Evolutionary conservation across 2,329 filamentous ascomycete species (phyloP).

Genomic region (Aspergillus cejpii): DNA sequence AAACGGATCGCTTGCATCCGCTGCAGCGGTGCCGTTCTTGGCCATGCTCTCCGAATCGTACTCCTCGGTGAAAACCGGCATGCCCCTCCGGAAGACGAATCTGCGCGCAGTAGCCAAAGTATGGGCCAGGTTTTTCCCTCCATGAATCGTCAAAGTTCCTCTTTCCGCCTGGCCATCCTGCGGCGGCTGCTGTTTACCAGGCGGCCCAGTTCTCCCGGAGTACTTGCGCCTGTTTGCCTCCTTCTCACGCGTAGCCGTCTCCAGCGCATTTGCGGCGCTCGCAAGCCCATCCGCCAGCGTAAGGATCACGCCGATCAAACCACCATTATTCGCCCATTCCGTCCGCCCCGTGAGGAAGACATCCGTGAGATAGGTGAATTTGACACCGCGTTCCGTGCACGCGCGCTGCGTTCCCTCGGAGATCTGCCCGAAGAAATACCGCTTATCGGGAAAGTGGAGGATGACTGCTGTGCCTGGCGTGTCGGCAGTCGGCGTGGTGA

Average conservation of each 20-base stretch:
- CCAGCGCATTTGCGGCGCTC: slow-evolving; percentile 42
- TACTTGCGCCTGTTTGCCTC: slow-evolving; percentile 20
- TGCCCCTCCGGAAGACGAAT: slow-evolving; percentile 79
- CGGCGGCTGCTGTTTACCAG: slow-evolving; percentile 23
- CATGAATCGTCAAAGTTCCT: slow-evolving; percentile 60
- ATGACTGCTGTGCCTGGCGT: slow-evolving; percentile 72
- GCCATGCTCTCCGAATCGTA: slow-evolving; percentile 40
- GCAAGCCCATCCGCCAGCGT: slow-evolving; percentile 66
- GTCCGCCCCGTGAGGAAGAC: slow-evolving; percentile 76
- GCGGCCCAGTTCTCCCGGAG: slow-evolving; percentile 14
- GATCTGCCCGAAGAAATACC: slow-evolving; percentile 79
- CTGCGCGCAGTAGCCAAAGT: slow-evolving; percentile 72
- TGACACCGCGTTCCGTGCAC: slow-evolving; percentile 60
- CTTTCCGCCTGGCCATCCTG: slow-evolving; percentile 25
- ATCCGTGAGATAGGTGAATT: slow-evolving; percentile 61
- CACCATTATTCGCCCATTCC: slow-evolving; percentile 70
- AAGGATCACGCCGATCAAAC: slow-evolving; percentile 76
- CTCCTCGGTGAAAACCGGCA: slow-evolving; percentile 68
- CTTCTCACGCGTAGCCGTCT: slow-evolving; percentile 39
- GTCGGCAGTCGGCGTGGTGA: slow-evolving; percentile 79
- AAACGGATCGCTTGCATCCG: slow-evolving; percentile 18
- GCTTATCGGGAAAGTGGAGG: slow-evolving; percentile 71
- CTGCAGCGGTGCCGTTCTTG: slow-evolving; percentile 17
- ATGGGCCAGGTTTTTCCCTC: slow-evolving; percentile 72
- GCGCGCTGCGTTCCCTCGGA: slow-evolving; percentile 80